These are phyloP conservation scores for Aspergillus uvarum DNA, from an alignment of 2,329 filamentous ascomycete species.

Conservation along the genomic window DNA sequence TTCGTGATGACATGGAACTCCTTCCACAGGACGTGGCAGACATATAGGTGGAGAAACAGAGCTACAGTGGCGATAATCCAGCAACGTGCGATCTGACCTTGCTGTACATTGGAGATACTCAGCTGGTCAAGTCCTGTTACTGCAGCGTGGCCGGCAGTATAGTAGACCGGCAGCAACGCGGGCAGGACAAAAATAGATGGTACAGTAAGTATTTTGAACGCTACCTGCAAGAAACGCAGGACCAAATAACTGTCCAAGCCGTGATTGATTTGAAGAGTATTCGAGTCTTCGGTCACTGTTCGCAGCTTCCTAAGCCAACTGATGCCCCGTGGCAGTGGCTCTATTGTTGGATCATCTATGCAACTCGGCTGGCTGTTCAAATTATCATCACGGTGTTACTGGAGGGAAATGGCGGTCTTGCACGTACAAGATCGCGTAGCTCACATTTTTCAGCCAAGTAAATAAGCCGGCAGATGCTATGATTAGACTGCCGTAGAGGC, in stretches of 20 bases:
- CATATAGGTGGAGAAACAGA: slow-evolving; percentile 27
- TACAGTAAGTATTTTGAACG: slow-evolving; percentile 30
- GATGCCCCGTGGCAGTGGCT: slow-evolving; percentile 28
- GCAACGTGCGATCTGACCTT: slow-evolving; percentile 27
- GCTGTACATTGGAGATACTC: slow-evolving; percentile 32
- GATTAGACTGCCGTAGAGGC: slow-evolving; percentile 27
- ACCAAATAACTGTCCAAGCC: slow-evolving; percentile 33
- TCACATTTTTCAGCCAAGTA: slow-evolving; percentile 24
- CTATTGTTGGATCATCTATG: not conserved
- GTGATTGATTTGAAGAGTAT: slow-evolving; percentile 15
- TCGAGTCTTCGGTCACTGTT: slow-evolving; percentile 18
- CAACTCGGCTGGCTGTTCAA: slow-evolving; percentile 7
- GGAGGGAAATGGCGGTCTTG: not conserved
- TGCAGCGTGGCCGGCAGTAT: slow-evolving; percentile 25
- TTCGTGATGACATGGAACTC: slow-evolving; percentile 31
- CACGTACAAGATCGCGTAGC: slow-evolving; percentile 4
- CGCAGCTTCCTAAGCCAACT: slow-evolving; percentile 29
- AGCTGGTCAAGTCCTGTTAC: slow-evolving; percentile 33
- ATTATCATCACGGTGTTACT: not conserved
- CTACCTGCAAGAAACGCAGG: slow-evolving; percentile 26
- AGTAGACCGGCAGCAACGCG: slow-evolving; percentile 32
- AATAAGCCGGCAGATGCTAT: slow-evolving; percentile 25
- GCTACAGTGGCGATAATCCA: slow-evolving; percentile 34
- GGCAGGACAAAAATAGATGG: slow-evolving; percentile 26
- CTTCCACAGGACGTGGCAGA: slow-evolving; percentile 30